Evolutionary conservation across 306 rosid genomes (phyloP), one percentile per base, ranked within the genome.

Genomic region (Styphnolobium japonicum): DNA sequence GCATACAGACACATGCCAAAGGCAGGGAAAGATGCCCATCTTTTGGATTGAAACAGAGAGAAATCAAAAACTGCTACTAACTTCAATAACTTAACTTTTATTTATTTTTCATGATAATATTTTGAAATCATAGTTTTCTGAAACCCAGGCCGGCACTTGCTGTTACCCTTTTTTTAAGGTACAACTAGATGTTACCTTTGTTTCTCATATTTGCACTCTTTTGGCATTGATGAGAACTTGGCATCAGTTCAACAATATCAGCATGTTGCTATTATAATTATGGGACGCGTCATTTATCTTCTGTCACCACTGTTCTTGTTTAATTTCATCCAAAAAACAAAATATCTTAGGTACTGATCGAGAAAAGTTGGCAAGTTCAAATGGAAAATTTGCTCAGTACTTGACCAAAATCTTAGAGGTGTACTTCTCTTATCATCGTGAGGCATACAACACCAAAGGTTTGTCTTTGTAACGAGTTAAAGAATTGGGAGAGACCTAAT

Each of bases 361-460:
- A 51, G 96, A 88, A 61, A 85, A 81, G 76, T 73, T 95, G 90
- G 92, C 92, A 29, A 87, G 78, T 68, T 95, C 97, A 29, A 83
- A 82, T 4, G 98, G 94, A 75, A 91, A 90, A 58, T 91, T 87
- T 73, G 97, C 94, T 25, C 92, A 85, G 63, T 91, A 91, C 84
- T 81, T 95, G 86, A 79, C 84, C 83, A 89, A 90, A 85, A 86
- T 95, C 78, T 83, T 95, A 71, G 97, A 77, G 0, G 84, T 92
- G 69, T 95, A 91, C 87, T 92, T 85, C 83, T 79, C 92, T 36
- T 95, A 92, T 75, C 98, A 95, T 86, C 81, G 1, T 1, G 88
- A 91, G 67, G 89, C 98, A 1, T 95, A 95, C 74, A 58, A 53
- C 78, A 91, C 37, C 5, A 67, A 70, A 72, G 98, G 98, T 95